phyloP scores from a whole-genome alignment of 495 filamentous ascomycete species.

The Hypoxylon fuscum region DNA sequence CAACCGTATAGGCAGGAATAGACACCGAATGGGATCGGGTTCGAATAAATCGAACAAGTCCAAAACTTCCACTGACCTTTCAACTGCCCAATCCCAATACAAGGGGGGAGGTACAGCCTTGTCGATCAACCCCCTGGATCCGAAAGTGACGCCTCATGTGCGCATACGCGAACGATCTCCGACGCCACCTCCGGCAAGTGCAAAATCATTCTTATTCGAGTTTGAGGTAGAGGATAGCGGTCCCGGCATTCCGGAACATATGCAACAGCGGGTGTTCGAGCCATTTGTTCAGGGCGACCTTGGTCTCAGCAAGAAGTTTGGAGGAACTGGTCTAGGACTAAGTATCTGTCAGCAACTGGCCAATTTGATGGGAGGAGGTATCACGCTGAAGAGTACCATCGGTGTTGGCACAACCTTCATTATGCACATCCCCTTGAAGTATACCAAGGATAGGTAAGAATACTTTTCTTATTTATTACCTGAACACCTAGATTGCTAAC shows the following conservation, averaged over 20 bases:
- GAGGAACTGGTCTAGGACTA: constrained; percentile 89
- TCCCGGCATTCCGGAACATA: constrained; percentile 81
- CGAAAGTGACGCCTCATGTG: constrained; percentile 58
- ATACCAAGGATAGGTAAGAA: constrained; percentile 70
- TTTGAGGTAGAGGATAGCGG: constrained; percentile 92
- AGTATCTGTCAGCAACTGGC: constrained; percentile 90
- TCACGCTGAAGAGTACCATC: constrained; percentile 75
- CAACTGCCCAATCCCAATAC: constrained; percentile 38
- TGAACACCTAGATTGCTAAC: constrained; percentile 10
- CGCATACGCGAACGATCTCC: constrained; percentile 64
- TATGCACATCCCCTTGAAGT: constrained; percentile 84
- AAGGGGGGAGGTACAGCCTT: constrained; percentile 57
- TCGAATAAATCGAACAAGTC: constrained; percentile 60
- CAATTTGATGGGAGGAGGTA: constrained; percentile 80
- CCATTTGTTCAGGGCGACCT: constrained; percentile 94
- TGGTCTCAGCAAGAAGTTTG: constrained; percentile 87
- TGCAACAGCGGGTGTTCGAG: constrained; percentile 87
- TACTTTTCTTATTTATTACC: not conserved
- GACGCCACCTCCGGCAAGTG: constrained; percentile 67
- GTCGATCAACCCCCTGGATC: constrained; percentile 66
- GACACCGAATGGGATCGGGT: constrained; percentile 57
- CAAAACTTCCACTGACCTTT: constrained; percentile 51
- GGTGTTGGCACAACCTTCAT: constrained; percentile 83
- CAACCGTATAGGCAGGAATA: constrained; percentile 47
- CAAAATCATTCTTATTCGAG: constrained; percentile 73